Evolutionary conservation across 805 yeast genomes (phyloP).

Genomic region (Cyberlindnera xylosilytica): DNA sequence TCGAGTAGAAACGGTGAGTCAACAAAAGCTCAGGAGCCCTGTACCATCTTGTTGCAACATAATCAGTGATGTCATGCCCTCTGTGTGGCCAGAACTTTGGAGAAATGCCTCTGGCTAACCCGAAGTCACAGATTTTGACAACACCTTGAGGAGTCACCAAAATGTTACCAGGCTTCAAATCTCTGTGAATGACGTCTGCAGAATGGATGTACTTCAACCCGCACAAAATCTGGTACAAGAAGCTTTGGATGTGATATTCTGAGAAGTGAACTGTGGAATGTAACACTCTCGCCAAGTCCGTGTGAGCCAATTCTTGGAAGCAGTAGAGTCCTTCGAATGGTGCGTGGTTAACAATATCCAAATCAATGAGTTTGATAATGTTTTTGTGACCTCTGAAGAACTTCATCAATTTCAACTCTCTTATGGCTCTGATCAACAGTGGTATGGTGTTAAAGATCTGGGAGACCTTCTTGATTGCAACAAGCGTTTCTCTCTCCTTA

Average conservation of each 20-base stretch:
- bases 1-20: slow-evolving; percentile 54
- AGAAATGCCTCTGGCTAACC: slow-evolving; percentile 77
- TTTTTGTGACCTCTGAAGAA: slow-evolving; percentile 85
- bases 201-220: slow-evolving; percentile 88
- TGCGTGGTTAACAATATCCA: slow-evolving; percentile 60
- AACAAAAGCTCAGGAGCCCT: slow-evolving; percentile 89
- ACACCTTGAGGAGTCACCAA: slow-evolving; percentile 70
- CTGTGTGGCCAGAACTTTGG: slow-evolving; percentile 33
- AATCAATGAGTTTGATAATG: slow-evolving; percentile 68
- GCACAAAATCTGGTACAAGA: slow-evolving; percentile 77
- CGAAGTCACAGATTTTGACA: slow-evolving; percentile 90
- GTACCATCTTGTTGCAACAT: slow-evolving; percentile 95
- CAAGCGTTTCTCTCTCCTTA: slow-evolving; percentile 26
- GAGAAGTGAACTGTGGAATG: slow-evolving; percentile 73
- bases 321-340: slow-evolving; percentile 89
- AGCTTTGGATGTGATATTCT: slow-evolving; percentile 77
- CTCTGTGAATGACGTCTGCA: slow-evolving; percentile 90
- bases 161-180: slow-evolving; percentile 88
- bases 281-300: slow-evolving; percentile 78
- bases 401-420: slow-evolving; percentile 79
- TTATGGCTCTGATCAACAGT: slow-evolving; percentile 70
- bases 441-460: slow-evolving; percentile 66
- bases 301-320: slow-evolving; percentile 80
- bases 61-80: slow-evolving; percentile 59
- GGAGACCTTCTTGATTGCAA: slow-evolving; percentile 82